These are phyloP conservation scores for Apiosordaria backusii DNA, from an alignment of 495 filamentous ascomycete species.

Conservation along the genomic window DNA sequence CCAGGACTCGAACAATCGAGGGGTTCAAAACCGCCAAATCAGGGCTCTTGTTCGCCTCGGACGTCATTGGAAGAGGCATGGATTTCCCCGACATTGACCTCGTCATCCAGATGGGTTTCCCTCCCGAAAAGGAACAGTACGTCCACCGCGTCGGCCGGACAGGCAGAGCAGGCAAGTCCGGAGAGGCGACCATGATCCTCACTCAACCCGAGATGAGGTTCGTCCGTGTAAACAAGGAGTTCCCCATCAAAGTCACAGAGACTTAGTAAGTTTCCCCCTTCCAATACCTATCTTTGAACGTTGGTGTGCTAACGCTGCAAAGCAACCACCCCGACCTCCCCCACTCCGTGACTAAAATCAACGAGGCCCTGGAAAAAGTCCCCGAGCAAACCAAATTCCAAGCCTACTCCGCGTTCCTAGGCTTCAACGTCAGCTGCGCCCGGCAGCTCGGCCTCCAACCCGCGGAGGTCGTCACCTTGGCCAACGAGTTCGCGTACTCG, in stretches of 20 bases:
- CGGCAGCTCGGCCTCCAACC: conserved; percentile 16
- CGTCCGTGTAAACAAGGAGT: conserved; percentile 24
- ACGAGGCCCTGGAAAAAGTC: conserved; percentile 26
- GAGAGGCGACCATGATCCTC: conserved; percentile 83
- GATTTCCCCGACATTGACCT: conserved; percentile 73
- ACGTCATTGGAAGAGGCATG: conserved; percentile 84
- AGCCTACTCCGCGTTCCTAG: conserved; percentile 30
- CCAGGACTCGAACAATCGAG: conserved; percentile 71
- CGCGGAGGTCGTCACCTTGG: conserved; percentile 20
- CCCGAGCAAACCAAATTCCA: conserved; percentile 24
- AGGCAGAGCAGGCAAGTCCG: conserved; percentile 73
- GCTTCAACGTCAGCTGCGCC: conserved; percentile 27
- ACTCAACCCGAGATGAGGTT: conserved; percentile 75
- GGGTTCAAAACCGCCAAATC: conserved; percentile 80
- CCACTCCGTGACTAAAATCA: conserved; percentile 24
- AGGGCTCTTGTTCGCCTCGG: conserved; percentile 81
- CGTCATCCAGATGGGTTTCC: conserved; percentile 89
- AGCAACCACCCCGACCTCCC: conserved; percentile 19
- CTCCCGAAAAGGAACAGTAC: conserved; percentile 70
- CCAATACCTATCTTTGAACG: not conserved
- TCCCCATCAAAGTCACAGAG: conserved; percentile 28
- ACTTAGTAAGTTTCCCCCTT: conserved; percentile 20
- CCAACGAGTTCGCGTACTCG: conserved; percentile 25
- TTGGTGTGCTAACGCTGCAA: conserved; percentile 17
- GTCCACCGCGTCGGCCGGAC: conserved; percentile 93